Percentiles rank a stretch among this genome's conserved stretches.
Conservation (phyloP, 176 grass and related monocot genomes). For the Bolboschoenus planiculmis region DNA sequence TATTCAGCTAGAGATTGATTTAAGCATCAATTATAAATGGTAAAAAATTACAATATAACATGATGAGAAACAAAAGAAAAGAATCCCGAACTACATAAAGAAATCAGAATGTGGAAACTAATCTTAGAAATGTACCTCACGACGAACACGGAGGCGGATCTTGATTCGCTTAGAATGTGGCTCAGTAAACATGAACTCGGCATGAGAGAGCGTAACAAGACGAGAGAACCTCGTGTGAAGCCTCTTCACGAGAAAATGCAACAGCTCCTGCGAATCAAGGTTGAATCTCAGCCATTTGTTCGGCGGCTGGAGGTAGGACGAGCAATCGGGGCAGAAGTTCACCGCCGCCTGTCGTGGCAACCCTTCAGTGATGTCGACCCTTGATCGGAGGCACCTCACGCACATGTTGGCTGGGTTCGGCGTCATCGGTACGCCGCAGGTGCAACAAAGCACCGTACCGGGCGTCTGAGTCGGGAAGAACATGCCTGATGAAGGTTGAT, state of each 20-base stretch:
- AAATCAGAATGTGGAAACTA: background rate
- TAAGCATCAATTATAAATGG: background rate
- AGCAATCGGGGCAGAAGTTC: slow-evolving; percentile 58
- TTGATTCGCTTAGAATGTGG: slow-evolving; percentile 95
- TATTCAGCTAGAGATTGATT: background rate
- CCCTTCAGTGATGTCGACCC: slow-evolving; percentile 69
- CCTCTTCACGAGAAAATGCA: slow-evolving; percentile 73
- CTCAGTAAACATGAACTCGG: slow-evolving; percentile 93
- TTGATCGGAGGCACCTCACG: slow-evolving; percentile 60
- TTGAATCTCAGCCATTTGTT: slow-evolving; percentile 53
- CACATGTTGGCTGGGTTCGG: slow-evolving; percentile 95
- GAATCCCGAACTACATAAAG: background rate
- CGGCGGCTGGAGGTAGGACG: slow-evolving; percentile 50
- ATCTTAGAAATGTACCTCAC: slow-evolving; percentile 43
- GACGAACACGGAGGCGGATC: slow-evolving; percentile 79
- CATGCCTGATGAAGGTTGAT: slow-evolving; percentile 53
- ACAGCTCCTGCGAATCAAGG: slow-evolving; percentile 72
- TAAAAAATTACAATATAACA: background rate
- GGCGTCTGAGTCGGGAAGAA: slow-evolving; percentile 76
- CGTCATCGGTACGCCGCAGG: slow-evolving; percentile 74
- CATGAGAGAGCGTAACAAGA: slow-evolving; percentile 58
- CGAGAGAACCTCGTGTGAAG: slow-evolving; percentile 52
- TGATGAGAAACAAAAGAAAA: too few relatives aligned
- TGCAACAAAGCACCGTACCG: slow-evolving; percentile 88
- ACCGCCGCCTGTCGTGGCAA: slow-evolving; percentile 48